Evolutionary conservation across 306 rosid genomes (phyloP).

Genomic region (Acacia confusa): DNA sequence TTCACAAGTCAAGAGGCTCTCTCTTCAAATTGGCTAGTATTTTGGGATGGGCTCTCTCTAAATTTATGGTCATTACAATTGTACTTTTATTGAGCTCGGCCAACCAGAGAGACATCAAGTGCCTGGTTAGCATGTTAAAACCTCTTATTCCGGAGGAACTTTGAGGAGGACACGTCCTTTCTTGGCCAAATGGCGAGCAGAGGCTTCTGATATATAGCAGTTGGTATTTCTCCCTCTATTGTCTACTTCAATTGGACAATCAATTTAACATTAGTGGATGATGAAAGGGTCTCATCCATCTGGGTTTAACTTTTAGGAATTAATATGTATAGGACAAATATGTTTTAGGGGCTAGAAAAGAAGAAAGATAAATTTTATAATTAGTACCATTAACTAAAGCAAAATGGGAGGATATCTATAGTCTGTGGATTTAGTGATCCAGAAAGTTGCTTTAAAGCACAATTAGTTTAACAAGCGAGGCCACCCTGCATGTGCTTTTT

Average conservation of each 20-base stretch:
- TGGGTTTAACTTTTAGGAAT: not conserved
- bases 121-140: not conserved
- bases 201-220: not conserved
- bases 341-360: not conserved
- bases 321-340: not conserved
- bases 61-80: no score
- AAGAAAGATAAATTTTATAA: conserved; percentile 11
- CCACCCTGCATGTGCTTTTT: conserved; percentile 8
- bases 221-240: not conserved
- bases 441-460: conserved; percentile 27
- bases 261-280: not conserved
- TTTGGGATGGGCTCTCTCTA: no score
- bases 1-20: no score
- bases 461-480: conserved; percentile 26
- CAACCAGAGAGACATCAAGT: not conserved
- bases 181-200: not conserved
- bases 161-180: not conserved
- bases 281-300: not conserved
- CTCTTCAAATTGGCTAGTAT: no score
- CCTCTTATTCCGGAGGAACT: not conserved
- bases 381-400: conserved; percentile 23
- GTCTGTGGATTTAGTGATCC: conserved; percentile 30
- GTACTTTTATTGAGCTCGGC: no score
- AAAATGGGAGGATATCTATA: conserved; percentile 13
- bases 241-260: not conserved